Percentiles rank a stretch among this genome's conserved stretches.
Conservation (phyloP, 2,329 filamentous ascomycete species). For the Aspergillus aculeatus region DNA sequence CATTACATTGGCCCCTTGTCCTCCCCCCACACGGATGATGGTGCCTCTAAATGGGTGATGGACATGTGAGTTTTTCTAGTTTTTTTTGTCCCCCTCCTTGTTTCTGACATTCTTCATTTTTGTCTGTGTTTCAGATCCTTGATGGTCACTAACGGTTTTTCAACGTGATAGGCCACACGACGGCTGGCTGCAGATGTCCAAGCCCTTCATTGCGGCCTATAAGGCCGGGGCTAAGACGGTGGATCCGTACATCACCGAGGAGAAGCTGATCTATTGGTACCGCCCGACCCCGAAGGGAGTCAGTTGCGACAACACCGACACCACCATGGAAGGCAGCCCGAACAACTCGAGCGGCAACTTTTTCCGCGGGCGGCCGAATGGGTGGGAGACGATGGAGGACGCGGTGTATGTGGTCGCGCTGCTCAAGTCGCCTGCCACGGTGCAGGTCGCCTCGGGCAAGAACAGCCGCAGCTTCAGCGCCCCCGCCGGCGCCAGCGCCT, state of each 20-base stretch:
- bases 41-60: slow-evolving; percentile 51
- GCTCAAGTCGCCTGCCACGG: slow-evolving; percentile 46
- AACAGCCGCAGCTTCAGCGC: slow-evolving; percentile 45
- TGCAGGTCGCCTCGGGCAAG: slow-evolving; percentile 49
- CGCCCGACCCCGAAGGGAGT: slow-evolving; percentile 49
- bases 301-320: slow-evolving; percentile 55
- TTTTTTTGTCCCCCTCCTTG: too few species aligned
- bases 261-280: slow-evolving; percentile 58
- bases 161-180: slow-evolving; percentile 45
- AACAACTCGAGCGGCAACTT: slow-evolving; percentile 53
- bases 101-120: too few species aligned
- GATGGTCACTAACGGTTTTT: neutral
- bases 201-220: slow-evolving; percentile 55
- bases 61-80: slow-evolving; percentile 41
- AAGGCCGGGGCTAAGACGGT: slow-evolving; percentile 45
- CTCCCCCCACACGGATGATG: slow-evolving; percentile 40
- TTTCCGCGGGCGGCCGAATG: slow-evolving; percentile 53
- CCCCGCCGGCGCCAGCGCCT: slow-evolving; percentile 47
- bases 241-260: slow-evolving; percentile 44
- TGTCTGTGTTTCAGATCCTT: neutral
- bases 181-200: slow-evolving; percentile 55
- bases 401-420: slow-evolving; percentile 55
- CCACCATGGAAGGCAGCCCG: slow-evolving; percentile 44
- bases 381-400: slow-evolving; percentile 51
- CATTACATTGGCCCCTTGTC: slow-evolving; percentile 55